Evolutionary conservation across 2,329 filamentous ascomycete genomes (phyloP), one percentile per base, ranked within the genome.

Genomic region (Lachnellula suecica): DNA sequence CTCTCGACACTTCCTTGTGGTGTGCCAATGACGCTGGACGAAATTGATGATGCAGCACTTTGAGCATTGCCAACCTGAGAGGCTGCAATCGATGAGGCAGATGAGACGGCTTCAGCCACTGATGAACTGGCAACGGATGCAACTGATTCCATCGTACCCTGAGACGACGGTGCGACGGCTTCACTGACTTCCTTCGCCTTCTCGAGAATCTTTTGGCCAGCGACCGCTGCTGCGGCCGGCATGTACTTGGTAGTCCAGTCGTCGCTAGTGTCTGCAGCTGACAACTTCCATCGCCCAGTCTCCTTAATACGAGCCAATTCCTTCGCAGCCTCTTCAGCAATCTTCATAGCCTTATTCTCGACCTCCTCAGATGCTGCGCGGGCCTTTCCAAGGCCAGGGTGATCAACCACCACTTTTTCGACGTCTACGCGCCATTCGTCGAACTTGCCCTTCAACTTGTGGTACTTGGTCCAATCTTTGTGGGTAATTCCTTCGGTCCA

Each of bases 401-500:
- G 89, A 3, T 83, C 79, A 54, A 87, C 80, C 35, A 91, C 88
- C 48, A 92, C 81, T 53, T 84, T 78, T 67, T 90, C 85, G 44
- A 99, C 84, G 61, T 95, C 89, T 31, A 83, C 78, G 50, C 89
- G 87, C 91, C 93, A 97, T 63, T 90, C 84, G 44, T 87, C 85
- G 47, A 97, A 89, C 11, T 88, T 87, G 49, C 81, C 83, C 74
- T 89, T 95, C 52, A 99, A 77, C 54, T 89, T 84, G 69, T 97
- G 91, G 67, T 96, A 99, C 69, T 93, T 94, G 54, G 87, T 84
- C 94, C 94, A 99, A 69, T 99, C 91, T 70, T 95, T 92, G 77
- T 99, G 97, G 1, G 93, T 96, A 56, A 99, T 83, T 27, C 91
- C 91, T 52, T 97, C 91, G 74, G 91, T 94, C 87, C 90, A 96